Conservation (phyloP, 768 basidiomycete species). For the Mycena latifolia region DNA sequence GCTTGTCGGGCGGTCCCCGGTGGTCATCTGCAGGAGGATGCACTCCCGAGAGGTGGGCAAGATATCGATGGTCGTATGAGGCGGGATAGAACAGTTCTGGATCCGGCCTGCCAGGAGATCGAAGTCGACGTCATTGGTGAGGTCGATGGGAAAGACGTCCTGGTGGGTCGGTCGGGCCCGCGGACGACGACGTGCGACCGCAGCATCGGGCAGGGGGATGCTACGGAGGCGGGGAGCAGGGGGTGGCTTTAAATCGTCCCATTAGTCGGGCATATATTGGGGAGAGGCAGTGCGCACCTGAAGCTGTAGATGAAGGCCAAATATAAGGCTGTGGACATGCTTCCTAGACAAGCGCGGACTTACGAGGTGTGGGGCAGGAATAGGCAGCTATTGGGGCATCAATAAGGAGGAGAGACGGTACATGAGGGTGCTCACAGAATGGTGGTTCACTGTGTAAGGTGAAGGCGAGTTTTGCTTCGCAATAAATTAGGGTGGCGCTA, state of each 20-base stretch:
- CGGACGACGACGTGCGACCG: neutral
- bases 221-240: conserved; percentile 6
- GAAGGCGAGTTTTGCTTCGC: neutral
- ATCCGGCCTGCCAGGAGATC: neutral
- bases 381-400: neutral
- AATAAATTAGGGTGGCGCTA: neutral
- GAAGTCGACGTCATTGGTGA: conserved; percentile 24
- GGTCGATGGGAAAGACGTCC: conserved; percentile 22
- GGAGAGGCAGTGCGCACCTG: conserved; percentile 24
- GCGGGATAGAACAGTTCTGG: neutral
- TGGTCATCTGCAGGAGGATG: conserved; percentile 13
- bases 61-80: conserved; percentile 15
- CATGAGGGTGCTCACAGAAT: neutral
- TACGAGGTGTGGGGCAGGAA: conserved; percentile 9
- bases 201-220: conserved; percentile 14
- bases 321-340: conserved; percentile 17
- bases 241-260: conserved; percentile 11
- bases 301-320: conserved; percentile 19
- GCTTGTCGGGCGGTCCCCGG: neutral
- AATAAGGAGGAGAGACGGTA: neutral
- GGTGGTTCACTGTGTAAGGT: neutral
- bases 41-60: conserved; percentile 1
- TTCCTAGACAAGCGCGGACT: conserved; percentile 3
- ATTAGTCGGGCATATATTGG: neutral
- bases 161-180: neutral